Evolutionary conservation across 768 basidiomycete species (phyloP), one percentile per base, ranked within the genome.

Genomic region (Amyloporia xantha): DNA sequence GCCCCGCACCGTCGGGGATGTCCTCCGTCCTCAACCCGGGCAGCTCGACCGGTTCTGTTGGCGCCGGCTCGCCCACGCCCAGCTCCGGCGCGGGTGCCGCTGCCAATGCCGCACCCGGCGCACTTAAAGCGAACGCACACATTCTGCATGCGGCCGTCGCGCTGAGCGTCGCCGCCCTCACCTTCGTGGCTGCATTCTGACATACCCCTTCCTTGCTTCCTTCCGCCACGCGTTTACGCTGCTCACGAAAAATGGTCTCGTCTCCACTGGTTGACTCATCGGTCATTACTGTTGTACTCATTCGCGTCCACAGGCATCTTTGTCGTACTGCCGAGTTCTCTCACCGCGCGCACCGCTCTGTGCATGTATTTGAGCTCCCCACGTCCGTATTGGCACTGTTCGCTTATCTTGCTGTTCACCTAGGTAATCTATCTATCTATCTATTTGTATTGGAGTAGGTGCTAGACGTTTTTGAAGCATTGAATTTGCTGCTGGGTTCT

Each of bases 101-200:
- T 27, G 39, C 50, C 13, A 5, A 40, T 13, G 24, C 11, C 20
- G 26, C 41, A 17, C 38, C 49, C 11, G 28, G 35, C 27, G 50
- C 49, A 15, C 43, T 59, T 25, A 53, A 48, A 2, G 28, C 52
- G 33, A 51, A 56, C 51, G 48, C 43, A 24, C 47, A 49, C 37
- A 23, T 58, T 20, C 40, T 57, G 23, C 53, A 54, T 24, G 56
- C 57, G 23, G 58, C 48, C n/a, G 35, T 50, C 37, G 56, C 56
- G 17, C 62, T 63, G 23, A 51, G 43, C 2, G 41, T 51, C 20
- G 56, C 58, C 10, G 62, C 59, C 27, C 39, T 59, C 36, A 53
- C 59, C 30, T 60, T 59, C 51, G 55, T 53, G 5, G 52, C 50
- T 2, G 56, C 54, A 21, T 53, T 62, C 25, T 62, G 44, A 57